phyloP scores from a whole-genome alignment of 2,329 filamentous ascomycete species.

The Cucurbitaria berberidis region DNA sequence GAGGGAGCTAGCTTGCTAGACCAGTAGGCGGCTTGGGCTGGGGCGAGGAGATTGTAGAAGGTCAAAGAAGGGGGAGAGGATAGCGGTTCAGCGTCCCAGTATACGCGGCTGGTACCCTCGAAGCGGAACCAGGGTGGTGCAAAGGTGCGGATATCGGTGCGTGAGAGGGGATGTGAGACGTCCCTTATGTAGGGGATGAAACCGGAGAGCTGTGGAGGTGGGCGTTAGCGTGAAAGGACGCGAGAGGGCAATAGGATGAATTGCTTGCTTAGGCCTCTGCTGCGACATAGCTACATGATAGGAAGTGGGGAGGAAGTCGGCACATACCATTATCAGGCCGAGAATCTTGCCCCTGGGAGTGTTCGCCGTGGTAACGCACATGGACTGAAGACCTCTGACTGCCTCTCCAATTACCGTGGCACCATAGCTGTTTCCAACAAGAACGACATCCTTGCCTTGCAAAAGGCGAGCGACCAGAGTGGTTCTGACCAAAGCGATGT shows the following conservation, averaged over 20 bases:
- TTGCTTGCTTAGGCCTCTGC: neutral
- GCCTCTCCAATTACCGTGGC: constrained; percentile 36
- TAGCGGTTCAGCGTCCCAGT: constrained; percentile 18
- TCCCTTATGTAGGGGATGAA: constrained; percentile 30
- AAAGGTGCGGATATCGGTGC: constrained; percentile 20
- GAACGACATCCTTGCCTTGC: constrained; percentile 26
- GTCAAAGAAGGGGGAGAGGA: constrained; percentile 19
- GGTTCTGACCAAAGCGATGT: constrained; percentile 21
- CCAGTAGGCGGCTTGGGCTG: constrained; percentile 10
- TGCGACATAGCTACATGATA: neutral
- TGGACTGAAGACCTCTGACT: constrained; percentile 21
- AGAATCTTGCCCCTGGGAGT: constrained; percentile 18
- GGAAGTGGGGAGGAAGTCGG: neutral
- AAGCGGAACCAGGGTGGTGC: constrained; percentile 30
- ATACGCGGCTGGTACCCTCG: constrained; percentile 14
- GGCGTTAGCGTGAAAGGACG: neutral
- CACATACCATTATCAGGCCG: constrained; percentile 21
- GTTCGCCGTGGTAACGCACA: neutral
- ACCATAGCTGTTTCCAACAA: constrained; percentile 40
- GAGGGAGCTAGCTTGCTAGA: constrained; percentile 19
- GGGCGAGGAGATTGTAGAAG: constrained; percentile 34
- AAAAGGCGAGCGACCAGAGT: constrained; percentile 17
- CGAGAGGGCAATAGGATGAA: neutral
- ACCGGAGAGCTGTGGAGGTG: constrained; percentile 18
- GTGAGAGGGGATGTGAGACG: constrained; percentile 8